Base-by-base conservation (phyloP, 129 eudicot species). In the Centaurea solstitialis region DNA sequence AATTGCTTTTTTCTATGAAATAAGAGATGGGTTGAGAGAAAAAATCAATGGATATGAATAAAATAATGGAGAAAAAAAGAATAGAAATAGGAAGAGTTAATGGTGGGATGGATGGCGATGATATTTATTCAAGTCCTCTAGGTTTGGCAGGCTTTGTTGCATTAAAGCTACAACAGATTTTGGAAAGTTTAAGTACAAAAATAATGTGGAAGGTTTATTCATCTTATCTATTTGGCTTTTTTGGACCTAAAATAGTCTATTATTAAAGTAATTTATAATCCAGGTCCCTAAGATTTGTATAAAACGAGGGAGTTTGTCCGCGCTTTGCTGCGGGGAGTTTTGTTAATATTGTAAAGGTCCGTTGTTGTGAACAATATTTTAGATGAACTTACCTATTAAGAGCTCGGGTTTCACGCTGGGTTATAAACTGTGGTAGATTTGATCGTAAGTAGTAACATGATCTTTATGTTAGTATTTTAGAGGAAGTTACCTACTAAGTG, bases 91-190 rank as follows among this genome's bases (percentile, higher is more conserved):
- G 30, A 2, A 26, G 30, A 26, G 30, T 26, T 57, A n/a, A 57
- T 57, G 65, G 65, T 62, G 20, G 26, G 38, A 41, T 68, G 26
- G 38, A 41, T 68, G 85, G 70, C 86, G 81, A 76, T 76, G 77
- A 82, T 82, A 65, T 82, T 73, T 82, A 76, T 82, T 76, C 59
- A 81, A 67, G 70, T 45, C 43, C 43, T 81, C 74, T 81, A 43
- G 74, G 74, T 81, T 74, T 74, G 28, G 73, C 84, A 74, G 78
- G 84, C 79, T 81, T 81, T 81, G 84, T 81, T 81, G 84, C 84
- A 81, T 74, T 81, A 76, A 82, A 82, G 85, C 62, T 47, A 70
- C 72, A 70, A 82, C 72, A n/a, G 65, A 24, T 71, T 75, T 81
- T 59, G 10, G 61, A 47, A 13, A 13, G 18, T 15, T 57, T n/a